Conservation (phyloP, 2,329 filamentous ascomycete genomes). For the Stachybotrys echinatus region DNA sequence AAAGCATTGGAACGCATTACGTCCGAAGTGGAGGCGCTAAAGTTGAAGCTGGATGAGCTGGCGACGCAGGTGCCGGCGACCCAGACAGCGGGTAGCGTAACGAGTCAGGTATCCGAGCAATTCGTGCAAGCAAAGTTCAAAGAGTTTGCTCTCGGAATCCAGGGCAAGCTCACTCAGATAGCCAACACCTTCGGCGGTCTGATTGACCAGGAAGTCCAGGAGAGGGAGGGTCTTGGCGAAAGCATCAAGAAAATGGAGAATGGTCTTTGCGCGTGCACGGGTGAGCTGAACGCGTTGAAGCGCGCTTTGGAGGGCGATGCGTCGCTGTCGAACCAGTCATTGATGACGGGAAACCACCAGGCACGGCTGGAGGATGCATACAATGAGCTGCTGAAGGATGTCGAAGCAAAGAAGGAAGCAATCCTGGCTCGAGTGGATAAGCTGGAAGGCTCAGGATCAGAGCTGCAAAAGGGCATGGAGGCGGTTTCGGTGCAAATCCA, state of each 20-base stretch:
- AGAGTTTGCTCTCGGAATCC: neutral
- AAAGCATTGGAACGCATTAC: neutral
- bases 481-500: constrained; percentile 29
- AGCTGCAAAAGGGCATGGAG: constrained; percentile 10
- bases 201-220: neutral
- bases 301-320: neutral
- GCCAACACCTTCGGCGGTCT: neutral
- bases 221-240: neutral
- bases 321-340: neutral
- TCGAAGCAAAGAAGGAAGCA: neutral
- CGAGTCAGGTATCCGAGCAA: too few species aligned
- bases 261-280: neutral
- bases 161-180: neutral
- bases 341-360: too few species aligned
- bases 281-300: neutral
- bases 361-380: too few species aligned
- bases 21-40: neutral
- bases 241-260: neutral
- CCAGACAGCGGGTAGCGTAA: too few species aligned
- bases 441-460: neutral
- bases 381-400: neutral
- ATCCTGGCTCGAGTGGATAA: neutral
- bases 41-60: neutral
- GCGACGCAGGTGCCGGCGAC: neutral
- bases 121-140: too few species aligned